Evolutionary conservation across 1,284 basidiomycete genomes (phyloP).

Genomic region (Gymnopus androsaceus): DNA sequence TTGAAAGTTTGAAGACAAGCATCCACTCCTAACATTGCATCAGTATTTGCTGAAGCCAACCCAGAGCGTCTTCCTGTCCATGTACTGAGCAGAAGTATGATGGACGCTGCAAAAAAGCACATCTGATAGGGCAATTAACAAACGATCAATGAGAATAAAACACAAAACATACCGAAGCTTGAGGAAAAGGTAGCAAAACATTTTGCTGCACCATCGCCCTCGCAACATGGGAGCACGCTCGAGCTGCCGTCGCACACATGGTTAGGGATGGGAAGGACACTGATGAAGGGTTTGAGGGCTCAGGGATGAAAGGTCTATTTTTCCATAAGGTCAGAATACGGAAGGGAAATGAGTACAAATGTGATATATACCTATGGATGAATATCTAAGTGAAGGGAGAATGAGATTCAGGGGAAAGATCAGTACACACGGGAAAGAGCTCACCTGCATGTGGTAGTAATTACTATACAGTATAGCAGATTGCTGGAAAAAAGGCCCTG

Average conservation of each 20-base stretch:
- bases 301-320: conserved; percentile 72
- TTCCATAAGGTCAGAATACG: too few species aligned
- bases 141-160: conserved; percentile 11
- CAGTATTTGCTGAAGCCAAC: conserved; percentile 40
- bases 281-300: conserved; percentile 45
- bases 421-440: not conserved
- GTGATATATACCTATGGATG: too few species aligned
- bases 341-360: too few species aligned
- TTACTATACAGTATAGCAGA: conserved; percentile 53
- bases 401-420: not conserved
- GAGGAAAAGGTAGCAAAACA: conserved; percentile 31
- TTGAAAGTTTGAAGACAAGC: conserved; percentile 54
- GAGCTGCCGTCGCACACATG: conserved; percentile 70
- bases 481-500: conserved; percentile 53
- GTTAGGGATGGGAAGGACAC: conserved; percentile 60
- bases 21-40: conserved; percentile 55
- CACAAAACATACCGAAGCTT: conserved; percentile 32
- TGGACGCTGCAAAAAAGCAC: conserved; percentile 36
- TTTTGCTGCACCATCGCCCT: conserved; percentile 38
- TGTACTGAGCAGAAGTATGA: conserved; percentile 61
- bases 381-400: conserved; percentile 38
- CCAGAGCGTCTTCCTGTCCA: conserved; percentile 57
- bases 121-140: not conserved
- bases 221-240: conserved; percentile 63
- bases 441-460: conserved; percentile 60